A percentile compares a stretch with the other conserved stretches of the same genome.
Conservation (phyloP, 169 alveolate genomes). For the Eimeria falciformis region DNA sequence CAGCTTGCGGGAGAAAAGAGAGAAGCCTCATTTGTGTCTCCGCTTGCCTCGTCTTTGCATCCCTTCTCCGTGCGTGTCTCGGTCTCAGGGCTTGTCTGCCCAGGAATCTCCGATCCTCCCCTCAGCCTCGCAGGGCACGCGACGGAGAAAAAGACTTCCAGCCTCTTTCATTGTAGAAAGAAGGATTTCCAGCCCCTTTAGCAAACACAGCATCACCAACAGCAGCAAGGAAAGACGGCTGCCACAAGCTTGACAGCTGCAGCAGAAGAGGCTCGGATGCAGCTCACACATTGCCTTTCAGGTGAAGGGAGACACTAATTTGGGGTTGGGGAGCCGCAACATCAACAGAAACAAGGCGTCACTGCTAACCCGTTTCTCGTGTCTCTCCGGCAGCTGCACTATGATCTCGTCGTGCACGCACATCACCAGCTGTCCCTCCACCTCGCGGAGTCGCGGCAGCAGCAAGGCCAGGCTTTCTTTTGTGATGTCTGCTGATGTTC, state of each 20-base stretch:
- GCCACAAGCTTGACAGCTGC: background rate
- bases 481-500: conserved; percentile 92
- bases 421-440: conserved; percentile 85
- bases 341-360: background rate
- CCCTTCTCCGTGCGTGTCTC: too few relatives aligned
- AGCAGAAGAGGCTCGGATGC: background rate
- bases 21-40: too few relatives aligned
- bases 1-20: too few relatives aligned
- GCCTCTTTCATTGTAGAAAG: conserved; percentile 87
- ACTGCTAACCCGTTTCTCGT: conserved; percentile 83
- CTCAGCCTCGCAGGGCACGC: conserved; percentile 90
- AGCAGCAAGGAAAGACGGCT: background rate
- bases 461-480: conserved; percentile 88
- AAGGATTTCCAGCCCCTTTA: conserved; percentile 83
- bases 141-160: conserved; percentile 85
- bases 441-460: conserved; percentile 80
- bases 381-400: conserved; percentile 85
- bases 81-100: conserved; percentile 87
- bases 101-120: conserved; percentile 88
- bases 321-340: too few relatives aligned
- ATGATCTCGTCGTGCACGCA: conserved; percentile 91
- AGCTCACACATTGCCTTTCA: too few relatives aligned
- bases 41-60: too few relatives aligned
- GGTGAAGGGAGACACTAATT: background rate
- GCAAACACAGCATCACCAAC: background rate